Evolutionary conservation across 2,329 filamentous ascomycete genomes (phyloP).

Genomic region (Conoideocrella luteorostrata): DNA sequence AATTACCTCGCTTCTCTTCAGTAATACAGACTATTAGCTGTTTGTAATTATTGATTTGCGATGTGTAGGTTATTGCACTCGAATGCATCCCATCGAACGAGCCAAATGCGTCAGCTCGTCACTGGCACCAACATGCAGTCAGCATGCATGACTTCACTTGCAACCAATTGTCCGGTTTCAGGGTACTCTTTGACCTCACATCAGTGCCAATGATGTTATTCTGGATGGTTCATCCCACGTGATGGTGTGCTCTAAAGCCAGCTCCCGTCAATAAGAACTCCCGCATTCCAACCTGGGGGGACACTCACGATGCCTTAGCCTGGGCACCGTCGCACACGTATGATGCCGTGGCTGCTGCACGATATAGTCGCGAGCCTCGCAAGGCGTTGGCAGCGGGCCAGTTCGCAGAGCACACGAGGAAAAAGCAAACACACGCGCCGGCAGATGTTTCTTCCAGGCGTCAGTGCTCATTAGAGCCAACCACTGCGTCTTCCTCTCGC

Average conservation of each 20-base stretch:
- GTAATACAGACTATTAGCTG: too few relatives aligned
- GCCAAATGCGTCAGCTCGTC: too few relatives aligned
- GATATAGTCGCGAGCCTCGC: neutral
- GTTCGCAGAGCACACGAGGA: neutral
- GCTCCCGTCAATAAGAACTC: neutral
- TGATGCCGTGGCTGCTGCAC: neutral
- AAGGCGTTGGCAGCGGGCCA: too few relatives aligned
- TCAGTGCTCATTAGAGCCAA: neutral
- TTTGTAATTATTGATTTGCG: too few relatives aligned
- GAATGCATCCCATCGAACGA: too few relatives aligned
- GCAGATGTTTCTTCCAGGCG: neutral
- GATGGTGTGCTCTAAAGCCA: neutral
- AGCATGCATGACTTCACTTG: too few relatives aligned
- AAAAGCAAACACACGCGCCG: neutral
- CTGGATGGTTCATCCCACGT: neutral
- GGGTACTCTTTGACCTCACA: too few relatives aligned
- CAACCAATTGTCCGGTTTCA: too few relatives aligned
- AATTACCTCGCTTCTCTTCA: too few relatives aligned
- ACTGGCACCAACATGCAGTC: too few relatives aligned
- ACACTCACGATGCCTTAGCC: neutral
- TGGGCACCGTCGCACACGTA: neutral
- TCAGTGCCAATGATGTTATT: too few relatives aligned
- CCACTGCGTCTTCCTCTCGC: neutral
- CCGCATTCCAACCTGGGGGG: conserved; percentile 2
- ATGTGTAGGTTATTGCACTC: too few relatives aligned